Evolutionary conservation across 1,284 basidiomycete species (phyloP).

Genomic region (Cutaneotrichosporon cavernicola): DNA sequence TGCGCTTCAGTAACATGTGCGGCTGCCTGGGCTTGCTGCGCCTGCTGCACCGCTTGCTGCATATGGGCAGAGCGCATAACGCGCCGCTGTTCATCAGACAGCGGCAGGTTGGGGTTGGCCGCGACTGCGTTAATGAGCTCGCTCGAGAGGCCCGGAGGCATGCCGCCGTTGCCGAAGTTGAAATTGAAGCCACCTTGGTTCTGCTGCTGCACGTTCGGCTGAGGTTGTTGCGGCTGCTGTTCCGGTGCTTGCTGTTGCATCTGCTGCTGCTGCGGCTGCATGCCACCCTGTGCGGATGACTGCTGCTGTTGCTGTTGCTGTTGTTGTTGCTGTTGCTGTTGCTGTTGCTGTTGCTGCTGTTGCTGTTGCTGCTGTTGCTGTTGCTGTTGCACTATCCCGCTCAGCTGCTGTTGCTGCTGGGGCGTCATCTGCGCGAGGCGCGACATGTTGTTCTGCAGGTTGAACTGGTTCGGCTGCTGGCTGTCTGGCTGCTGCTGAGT

Average conservation of each 20-base stretch:
- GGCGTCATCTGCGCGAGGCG: slow-evolving; percentile 10
- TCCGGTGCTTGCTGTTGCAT: slow-evolving; percentile 11
- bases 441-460: slow-evolving; percentile 1
- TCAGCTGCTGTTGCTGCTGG: slow-evolving; percentile 16
- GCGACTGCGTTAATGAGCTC: slow-evolving; percentile 23
- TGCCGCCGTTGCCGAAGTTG: slow-evolving; percentile 7
- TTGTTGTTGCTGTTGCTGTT: slow-evolving; percentile 10
- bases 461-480: slow-evolving; percentile 9
- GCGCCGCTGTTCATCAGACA: slow-evolving; percentile 24
- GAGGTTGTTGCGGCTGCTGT: slow-evolving; percentile 10
- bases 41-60: slow-evolving; percentile 20
- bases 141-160: slow-evolving; percentile 11
- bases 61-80: slow-evolving; percentile 18
- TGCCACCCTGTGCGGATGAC: background rate
- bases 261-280: slow-evolving; percentile 11
- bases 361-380: slow-evolving; percentile 9
- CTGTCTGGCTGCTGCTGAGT: slow-evolving; percentile 16
- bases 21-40: slow-evolving; percentile 12
- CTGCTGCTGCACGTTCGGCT: slow-evolving; percentile 5
- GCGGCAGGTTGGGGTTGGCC: slow-evolving; percentile 18
- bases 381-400: slow-evolving; percentile 14
- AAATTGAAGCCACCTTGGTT: slow-evolving; percentile 7
- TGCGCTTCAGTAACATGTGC: slow-evolving; percentile 7
- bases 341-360: slow-evolving; percentile 13
- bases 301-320: slow-evolving; percentile 11